These are phyloP conservation scores for Adansonia grandidieri DNA, from an alignment of 441 rosid species.

Conservation along the genomic window DNA sequence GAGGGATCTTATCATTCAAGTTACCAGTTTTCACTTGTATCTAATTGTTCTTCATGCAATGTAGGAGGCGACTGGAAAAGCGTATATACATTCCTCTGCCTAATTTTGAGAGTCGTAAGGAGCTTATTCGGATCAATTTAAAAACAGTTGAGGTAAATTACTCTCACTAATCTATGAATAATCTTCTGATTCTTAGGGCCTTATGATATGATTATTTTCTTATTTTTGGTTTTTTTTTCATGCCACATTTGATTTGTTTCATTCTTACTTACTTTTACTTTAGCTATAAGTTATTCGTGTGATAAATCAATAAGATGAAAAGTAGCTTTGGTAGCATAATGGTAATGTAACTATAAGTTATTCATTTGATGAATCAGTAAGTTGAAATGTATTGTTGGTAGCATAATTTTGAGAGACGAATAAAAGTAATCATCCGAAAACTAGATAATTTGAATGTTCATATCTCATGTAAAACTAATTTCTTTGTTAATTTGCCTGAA, in stretches of 20 bases:
- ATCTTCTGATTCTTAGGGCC: not conserved
- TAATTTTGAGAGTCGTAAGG: constrained; percentile 93
- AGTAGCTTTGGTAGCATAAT: constrained; percentile 5
- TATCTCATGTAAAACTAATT: not conserved
- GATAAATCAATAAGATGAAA: not conserved
- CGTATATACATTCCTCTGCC: constrained; percentile 99
- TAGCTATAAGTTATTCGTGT: not conserved
- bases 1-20: constrained; percentile 15
- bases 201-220: not conserved
- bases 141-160: constrained; percentile 91
- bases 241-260: constrained; percentile 9
- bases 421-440: not conserved
- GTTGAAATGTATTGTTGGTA: no score
- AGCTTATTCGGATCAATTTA: constrained; percentile 91
- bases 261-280: not conserved
- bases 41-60: constrained; percentile 33
- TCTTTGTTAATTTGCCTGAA: not conserved
- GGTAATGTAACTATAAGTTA: not conserved
- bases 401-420: not conserved
- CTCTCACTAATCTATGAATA: not conserved
- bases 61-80: constrained; percentile 99
- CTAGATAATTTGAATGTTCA: not conserved
- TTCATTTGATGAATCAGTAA: no score
- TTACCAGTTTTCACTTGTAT: constrained; percentile 15
- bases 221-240: not conserved